Evolutionary conservation across 495 filamentous ascomycete species (phyloP), one percentile per base, ranked within the genome.

Genomic region (Talaromyces wortmannii): DNA sequence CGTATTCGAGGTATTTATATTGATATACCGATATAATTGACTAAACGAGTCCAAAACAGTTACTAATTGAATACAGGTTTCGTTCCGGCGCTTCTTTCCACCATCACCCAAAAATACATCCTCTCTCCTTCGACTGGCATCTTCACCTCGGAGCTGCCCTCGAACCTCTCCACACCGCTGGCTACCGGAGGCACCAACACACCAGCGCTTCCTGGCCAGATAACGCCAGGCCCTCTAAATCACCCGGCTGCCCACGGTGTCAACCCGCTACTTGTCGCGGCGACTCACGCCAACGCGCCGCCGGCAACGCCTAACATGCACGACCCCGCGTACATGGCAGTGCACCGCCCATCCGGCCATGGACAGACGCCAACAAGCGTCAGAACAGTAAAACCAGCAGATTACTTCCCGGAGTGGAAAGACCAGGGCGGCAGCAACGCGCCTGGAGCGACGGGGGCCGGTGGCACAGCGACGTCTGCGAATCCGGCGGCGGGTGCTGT

Each of bases 111-210:
- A 56, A 92, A 90, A 60, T 95, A 94, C 66, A 76, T 95, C 40
- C 87, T 97, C 55, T 92, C 91, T 5, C 94, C 94, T 0, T 92
- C 88, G 44, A 91, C 87, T 18, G 96, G 91, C 36, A 97, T 97
- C 63, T 98, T 98, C 78, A 95, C 90, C 36, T 95, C 89, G 46
- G 94, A 98, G 70, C 83, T 98, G 33, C 91, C 91, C 16, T 94
- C 89, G 0, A 90, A 91, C 68, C 80, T 95, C 64, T 88, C 87
- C 45, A 97, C 94, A 0, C 94, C 94, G 10, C 78, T 84, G 40
- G 91, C 89, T 6, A 98, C 94, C 0, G 94, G 94, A 16, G 94
- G 94, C 15, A 86, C 92, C 16, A 92, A 91, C 66, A 98, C 94
- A 0, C 94, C 94, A 0, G 87, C 83, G 7, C 85, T 82, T 50